phyloP scores from a whole-genome alignment of 176 grass and related monocot species.

The Stipa capillata region DNA sequence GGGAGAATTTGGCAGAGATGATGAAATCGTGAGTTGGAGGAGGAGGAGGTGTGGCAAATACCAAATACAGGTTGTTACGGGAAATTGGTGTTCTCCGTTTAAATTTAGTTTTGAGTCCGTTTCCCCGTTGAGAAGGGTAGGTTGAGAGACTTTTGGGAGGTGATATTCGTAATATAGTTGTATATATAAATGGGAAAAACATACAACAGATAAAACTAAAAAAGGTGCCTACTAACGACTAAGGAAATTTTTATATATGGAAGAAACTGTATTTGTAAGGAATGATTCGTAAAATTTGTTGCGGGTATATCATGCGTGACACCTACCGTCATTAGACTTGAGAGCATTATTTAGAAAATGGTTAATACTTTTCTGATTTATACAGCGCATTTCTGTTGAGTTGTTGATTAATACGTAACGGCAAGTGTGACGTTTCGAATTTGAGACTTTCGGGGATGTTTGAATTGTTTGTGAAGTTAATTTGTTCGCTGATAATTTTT shows the following conservation, averaged over 20 bases:
- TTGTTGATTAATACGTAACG: too few relatives aligned
- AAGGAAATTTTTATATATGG: too few relatives aligned
- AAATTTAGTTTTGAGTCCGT: constrained; percentile 8
- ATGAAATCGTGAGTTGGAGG: constrained; percentile 24
- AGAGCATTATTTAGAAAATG: too few relatives aligned
- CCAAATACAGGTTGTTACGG: constrained; percentile 25
- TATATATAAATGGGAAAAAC: too few relatives aligned
- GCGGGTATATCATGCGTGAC: too few relatives aligned
- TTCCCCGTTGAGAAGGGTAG: constrained; percentile 15
- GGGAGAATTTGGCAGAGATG: constrained; percentile 15
- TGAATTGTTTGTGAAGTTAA: not conserved
- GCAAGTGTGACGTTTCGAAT: not conserved
- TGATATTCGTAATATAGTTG: not conserved
- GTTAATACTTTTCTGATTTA: not conserved
- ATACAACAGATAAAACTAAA: too few relatives aligned
- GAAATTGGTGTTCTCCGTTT: too few relatives aligned
- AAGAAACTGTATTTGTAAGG: too few relatives aligned
- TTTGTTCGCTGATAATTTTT: too few relatives aligned
- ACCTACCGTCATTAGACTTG: too few relatives aligned
- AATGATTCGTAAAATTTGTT: too few relatives aligned
- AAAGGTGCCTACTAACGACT: too few relatives aligned
- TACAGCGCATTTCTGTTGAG: not conserved
- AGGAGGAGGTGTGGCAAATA: constrained; percentile 5
- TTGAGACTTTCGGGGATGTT: not conserved
- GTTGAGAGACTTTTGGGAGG: not conserved